These are phyloP conservation scores for Phytophthora parvispora DNA, from an alignment of 352 stramenopile species.

Conservation along the genomic window DNA sequence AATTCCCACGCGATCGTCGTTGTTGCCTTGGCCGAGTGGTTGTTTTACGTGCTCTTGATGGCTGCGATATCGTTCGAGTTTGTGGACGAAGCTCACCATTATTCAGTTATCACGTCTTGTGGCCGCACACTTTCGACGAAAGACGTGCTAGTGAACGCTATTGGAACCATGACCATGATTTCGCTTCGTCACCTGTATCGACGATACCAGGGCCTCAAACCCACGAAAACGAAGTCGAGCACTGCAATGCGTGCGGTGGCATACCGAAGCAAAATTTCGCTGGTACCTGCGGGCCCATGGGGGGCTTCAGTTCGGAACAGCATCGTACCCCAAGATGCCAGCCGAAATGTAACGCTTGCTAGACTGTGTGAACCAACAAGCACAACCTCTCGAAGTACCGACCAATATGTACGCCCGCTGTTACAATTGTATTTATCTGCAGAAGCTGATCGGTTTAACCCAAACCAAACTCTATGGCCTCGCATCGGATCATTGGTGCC, in stretches of 20 bases:
- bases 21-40: neutral
- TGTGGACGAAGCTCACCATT: slow-evolving; percentile 6
- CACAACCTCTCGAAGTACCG: neutral
- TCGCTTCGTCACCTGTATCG: neutral
- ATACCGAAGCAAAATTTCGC: neutral
- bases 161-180: neutral
- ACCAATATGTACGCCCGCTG: neutral
- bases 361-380: neutral
- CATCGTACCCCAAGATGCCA: neutral
- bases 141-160: slow-evolving; percentile 16
- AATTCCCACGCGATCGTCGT: neutral
- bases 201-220: neutral
- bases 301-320: neutral
- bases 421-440: neutral
- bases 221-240: no score
- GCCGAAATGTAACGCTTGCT: neutral
- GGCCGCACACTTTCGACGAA: slow-evolving; percentile 4
- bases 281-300: neutral
- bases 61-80: neutral
- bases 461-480: neutral
- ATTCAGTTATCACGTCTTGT: neutral
- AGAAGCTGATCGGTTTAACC: neutral
- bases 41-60: slow-evolving; percentile 8
- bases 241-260: no score
- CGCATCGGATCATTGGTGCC: neutral